Evolutionary conservation across 1,139 yeast genomes (phyloP), one percentile per base, ranked within the genome.

Genomic region (Saccharomyces pastorianus): DNA sequence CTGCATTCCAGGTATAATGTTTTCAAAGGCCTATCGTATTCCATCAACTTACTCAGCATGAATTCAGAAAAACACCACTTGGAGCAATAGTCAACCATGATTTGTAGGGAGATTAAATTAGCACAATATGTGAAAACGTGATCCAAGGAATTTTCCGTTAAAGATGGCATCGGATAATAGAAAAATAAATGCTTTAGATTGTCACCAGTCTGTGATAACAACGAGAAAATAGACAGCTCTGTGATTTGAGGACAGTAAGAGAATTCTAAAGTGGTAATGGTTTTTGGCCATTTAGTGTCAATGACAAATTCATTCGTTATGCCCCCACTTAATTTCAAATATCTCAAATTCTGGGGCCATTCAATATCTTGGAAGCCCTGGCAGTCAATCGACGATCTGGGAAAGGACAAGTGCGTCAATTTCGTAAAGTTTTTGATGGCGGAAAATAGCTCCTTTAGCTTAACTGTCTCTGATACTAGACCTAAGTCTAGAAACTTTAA

Each of bases 391-490:
- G 96, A 88, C 1, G 96, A 85, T 57, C 98, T 74, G 1, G 99
- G 98, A 61, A 93, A 91, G 38, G 93, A 85, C 50, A 93, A 72
- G 57, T 85, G 86, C 41, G 89, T 88, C 51, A 93, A 74, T 17
- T 78, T 65, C 47, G 77, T 77, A 38, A 88, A 78, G 54, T 79
- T 79, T 50, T 78, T 76, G 48, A 93, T 87, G 1, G 96, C 87
- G 46, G 76, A 76, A 69, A 93, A 90, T 13, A 93, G 73, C 64
- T 88, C 91, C 49, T 83, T 80, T 54, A 93, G 72, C 61, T 90
- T 90, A 8, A 93, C 85, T 0, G 96, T 89, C 69, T 91, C 98
- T 3, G 96, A 87, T 1, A 93, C 97, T 46, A 90, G 76, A n/a
- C 96, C 80, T 55, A 93, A 71, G 68, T 93, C 98, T 38, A 93